Evolutionary conservation across 2,329 filamentous ascomycete species (phyloP).

Genomic region (Sporothrix curviconia): DNA sequence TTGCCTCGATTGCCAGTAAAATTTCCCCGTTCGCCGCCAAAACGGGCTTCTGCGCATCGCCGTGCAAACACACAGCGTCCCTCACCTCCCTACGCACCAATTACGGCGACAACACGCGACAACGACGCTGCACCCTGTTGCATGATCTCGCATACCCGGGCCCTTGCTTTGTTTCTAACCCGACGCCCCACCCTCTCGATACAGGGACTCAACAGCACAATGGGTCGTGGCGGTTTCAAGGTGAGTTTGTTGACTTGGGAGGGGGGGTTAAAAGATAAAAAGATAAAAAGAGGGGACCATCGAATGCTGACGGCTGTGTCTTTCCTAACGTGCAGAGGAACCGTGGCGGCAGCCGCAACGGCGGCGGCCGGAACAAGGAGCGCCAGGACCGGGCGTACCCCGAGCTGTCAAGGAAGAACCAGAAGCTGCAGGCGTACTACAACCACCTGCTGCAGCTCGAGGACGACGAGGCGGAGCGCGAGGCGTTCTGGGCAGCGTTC

Average conservation of each 20-base stretch:
- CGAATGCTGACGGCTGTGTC: background rate
- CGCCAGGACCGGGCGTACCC: conserved; percentile 42
- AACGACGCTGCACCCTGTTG: background rate
- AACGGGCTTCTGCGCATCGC: background rate
- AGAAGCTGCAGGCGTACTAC: conserved; percentile 82
- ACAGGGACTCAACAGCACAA: conserved; percentile 3
- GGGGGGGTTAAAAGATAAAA: too few species aligned
- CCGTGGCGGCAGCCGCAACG: conserved; percentile 28
- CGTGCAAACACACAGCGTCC: background rate
- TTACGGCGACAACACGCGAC: background rate
- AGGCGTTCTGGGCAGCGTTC: conserved; percentile 77
- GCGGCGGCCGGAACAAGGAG: conserved; percentile 31
- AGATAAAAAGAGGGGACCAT: too few species aligned
- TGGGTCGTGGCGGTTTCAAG: conserved; percentile 21
- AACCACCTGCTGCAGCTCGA: conserved; percentile 67
- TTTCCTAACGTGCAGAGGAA: conserved; percentile 21
- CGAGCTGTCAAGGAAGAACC: conserved; percentile 70
- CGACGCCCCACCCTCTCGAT: background rate
- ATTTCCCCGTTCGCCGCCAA: background rate
- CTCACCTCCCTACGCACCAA: background rate
- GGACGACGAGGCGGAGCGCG: conserved; percentile 59
- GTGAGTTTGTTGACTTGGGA: conserved; percentile 2
- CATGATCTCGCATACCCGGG: background rate
- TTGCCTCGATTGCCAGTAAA: conserved; percentile 3
- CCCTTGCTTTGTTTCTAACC: background rate